Percentiles rank a stretch among this genome's conserved stretches.
Evolutionary conservation across 1,284 basidiomycete genomes (phyloP).

Genomic region (Schizopora paradoxa): DNA sequence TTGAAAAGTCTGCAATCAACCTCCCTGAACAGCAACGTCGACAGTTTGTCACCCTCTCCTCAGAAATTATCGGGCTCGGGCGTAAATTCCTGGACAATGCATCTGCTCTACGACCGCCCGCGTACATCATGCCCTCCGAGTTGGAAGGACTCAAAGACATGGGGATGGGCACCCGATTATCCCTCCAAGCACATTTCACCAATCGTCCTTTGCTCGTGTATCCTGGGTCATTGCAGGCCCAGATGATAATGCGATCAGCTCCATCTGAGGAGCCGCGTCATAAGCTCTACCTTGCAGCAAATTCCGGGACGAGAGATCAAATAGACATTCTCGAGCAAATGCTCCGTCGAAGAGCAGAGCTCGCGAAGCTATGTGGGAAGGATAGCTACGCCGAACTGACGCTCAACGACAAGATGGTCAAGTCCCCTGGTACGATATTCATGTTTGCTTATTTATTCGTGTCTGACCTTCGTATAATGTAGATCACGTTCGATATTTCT

Average conservation of each 20-base stretch:
- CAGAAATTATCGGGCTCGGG: constrained; percentile 86
- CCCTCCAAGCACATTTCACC: constrained; percentile 69
- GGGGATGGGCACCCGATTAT: constrained; percentile 62
- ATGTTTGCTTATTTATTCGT: not conserved
- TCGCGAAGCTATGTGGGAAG: constrained; percentile 78
- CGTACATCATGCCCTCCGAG: constrained; percentile 60
- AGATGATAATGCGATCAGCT: constrained; percentile 87
- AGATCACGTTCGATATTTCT: constrained; percentile 84
- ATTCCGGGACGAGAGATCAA: constrained; percentile 64
- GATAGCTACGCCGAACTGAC: constrained; percentile 81
- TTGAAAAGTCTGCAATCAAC: constrained; percentile 95
- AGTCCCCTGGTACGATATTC: constrained; percentile 61
- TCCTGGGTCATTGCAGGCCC: constrained; percentile 83
- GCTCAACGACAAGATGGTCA: constrained; percentile 92
- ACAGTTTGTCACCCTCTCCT: constrained; percentile 87
- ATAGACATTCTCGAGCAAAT: constrained; percentile 73
- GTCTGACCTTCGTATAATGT: constrained; percentile 15
- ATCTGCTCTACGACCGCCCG: constrained; percentile 54
- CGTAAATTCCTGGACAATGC: constrained; percentile 78
- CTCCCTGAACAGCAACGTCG: constrained; percentile 73
- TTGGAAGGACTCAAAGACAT: constrained; percentile 63
- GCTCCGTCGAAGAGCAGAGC: constrained; percentile 67
- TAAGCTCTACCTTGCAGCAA: constrained; percentile 74
- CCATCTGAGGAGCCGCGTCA: constrained; percentile 77
- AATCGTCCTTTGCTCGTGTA: constrained; percentile 68